Percentiles rank a stretch among this genome's conserved stretches.
phyloP scores from a whole-genome alignment of 148 eudicot species.

The Silene latifolia region DNA sequence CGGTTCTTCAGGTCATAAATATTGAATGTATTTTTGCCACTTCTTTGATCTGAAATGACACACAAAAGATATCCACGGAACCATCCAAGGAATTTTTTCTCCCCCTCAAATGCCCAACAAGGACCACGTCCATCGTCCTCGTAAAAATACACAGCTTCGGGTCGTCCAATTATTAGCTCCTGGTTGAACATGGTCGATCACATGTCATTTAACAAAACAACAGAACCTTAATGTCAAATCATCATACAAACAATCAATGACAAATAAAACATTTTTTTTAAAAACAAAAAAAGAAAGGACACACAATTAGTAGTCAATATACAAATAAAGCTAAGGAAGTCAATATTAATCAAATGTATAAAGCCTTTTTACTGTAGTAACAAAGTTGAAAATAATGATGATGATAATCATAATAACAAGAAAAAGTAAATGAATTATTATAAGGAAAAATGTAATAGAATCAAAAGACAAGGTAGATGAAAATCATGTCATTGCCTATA shows the following conservation, averaged over 20 bases:
- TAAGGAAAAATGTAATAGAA: neutral
- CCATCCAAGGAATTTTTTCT: constrained; percentile 90
- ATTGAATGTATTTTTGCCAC: constrained; percentile 71
- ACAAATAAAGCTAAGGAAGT: neutral
- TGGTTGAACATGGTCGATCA: constrained; percentile 27
- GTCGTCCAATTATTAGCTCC: constrained; percentile 93
- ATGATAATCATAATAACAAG: no score
- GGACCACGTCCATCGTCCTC: constrained; percentile 98
- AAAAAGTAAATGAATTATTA: no score
- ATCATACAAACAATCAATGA: neutral
- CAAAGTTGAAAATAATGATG: neutral
- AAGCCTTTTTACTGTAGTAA: neutral
- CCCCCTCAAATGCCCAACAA: constrained; percentile 99
- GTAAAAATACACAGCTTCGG: constrained; percentile 92
- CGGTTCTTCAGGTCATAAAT: constrained; percentile 88
- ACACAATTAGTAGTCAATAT: neutral
- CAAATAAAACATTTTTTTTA: no score
- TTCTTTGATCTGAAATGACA: constrained; percentile 83
- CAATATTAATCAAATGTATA: neutral
- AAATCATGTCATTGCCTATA: neutral
- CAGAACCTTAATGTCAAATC: neutral
- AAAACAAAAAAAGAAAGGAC: neutral
- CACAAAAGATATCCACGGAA: constrained; percentile 94
- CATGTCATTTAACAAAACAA: constrained; percentile 5
- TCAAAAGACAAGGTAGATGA: neutral